Percentiles rank a stretch among this genome's conserved stretches.
phyloP scores from a whole-genome alignment of 371 early-diverging fungal genomes.

The Haplosporangium sp. region DNA sequence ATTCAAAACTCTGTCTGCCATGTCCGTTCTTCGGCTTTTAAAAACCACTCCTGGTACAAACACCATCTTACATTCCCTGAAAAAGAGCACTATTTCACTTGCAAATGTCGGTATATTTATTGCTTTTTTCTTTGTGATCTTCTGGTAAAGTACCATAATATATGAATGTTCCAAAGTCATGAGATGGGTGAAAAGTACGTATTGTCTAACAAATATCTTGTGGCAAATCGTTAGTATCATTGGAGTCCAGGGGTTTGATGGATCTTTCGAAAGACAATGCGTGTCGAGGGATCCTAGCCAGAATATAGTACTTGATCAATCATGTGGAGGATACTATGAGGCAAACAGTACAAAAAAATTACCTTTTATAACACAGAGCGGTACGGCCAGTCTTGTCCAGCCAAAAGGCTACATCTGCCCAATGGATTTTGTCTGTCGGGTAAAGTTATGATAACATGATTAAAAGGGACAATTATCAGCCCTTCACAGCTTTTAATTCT shows the following conservation, averaged over 20 bases:
- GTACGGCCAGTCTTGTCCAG: constrained; percentile 27
- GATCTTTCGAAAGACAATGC: constrained; percentile 71
- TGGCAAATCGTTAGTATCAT: constrained; percentile 59
- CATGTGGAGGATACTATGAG: constrained; percentile 46
- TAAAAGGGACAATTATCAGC: neutral
- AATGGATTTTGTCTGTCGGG: constrained; percentile 63
- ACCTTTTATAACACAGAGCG: constrained; percentile 16
- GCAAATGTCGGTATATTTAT: constrained; percentile 72
- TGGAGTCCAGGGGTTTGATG: constrained; percentile 75
- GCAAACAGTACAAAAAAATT: neutral
- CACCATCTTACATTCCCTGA: constrained; percentile 73
- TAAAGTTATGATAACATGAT: constrained; percentile 15
- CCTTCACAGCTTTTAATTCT: no score
- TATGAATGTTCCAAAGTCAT: neutral
- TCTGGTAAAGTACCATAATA: constrained; percentile 57
- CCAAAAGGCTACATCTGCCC: constrained; percentile 73
- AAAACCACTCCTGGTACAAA: constrained; percentile 71
- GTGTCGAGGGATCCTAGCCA: no score
- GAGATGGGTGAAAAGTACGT: neutral
- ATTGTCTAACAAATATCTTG: neutral
- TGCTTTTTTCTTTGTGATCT: constrained; percentile 72
- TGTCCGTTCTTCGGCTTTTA: constrained; percentile 68
- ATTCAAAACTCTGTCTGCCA: constrained; percentile 68
- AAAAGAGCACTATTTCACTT: constrained; percentile 71
- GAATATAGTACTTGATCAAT: no score